Evolutionary conservation across 139 green algal genomes (phyloP).

Genomic region (Ettlia oleoabundans): DNA sequence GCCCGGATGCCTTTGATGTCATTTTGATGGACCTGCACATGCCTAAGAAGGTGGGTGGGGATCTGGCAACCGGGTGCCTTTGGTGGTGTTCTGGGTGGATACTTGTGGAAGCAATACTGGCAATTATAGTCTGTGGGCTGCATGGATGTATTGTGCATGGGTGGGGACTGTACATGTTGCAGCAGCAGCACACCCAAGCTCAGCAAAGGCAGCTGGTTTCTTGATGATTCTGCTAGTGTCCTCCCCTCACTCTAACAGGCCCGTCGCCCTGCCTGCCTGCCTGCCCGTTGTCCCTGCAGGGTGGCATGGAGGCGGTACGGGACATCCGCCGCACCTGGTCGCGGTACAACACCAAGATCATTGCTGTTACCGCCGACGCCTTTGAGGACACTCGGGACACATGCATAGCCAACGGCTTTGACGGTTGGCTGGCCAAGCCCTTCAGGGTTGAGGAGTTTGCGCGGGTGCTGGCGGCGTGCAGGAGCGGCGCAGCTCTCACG

Average conservation of each 20-base stretch:
- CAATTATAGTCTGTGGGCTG: neutral
- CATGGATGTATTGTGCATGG: neutral
- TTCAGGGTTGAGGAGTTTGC: slow-evolving; percentile 82
- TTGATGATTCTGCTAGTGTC: too few relatives aligned
- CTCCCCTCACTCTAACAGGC: neutral
- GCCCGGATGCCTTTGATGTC: slow-evolving; percentile 75
- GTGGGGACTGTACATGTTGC: too few relatives aligned
- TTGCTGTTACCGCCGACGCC: slow-evolving; percentile 82
- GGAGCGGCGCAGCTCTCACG: slow-evolving; percentile 5
- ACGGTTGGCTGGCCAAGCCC: slow-evolving; percentile 83
- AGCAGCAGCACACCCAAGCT: too few relatives aligned
- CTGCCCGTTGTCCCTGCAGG: slow-evolving; percentile 40
- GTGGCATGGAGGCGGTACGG: slow-evolving; percentile 71
- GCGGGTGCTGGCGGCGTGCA: slow-evolving; percentile 46
- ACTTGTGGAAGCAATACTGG: neutral
- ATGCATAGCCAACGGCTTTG: slow-evolving; percentile 76
- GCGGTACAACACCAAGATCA: slow-evolving; percentile 42
- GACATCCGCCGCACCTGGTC: slow-evolving; percentile 62
- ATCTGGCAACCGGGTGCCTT: neutral
- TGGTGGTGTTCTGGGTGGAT: neutral
- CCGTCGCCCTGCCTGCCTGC: neutral
- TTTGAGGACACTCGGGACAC: slow-evolving; percentile 81
- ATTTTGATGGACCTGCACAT: slow-evolving; percentile 94
- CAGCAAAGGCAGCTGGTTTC: too few relatives aligned
- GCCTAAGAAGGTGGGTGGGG: slow-evolving; percentile 70